Evolutionary conservation across 2,329 filamentous ascomycete genomes (phyloP).

Genomic region (Dactylellina drechsleri): DNA sequence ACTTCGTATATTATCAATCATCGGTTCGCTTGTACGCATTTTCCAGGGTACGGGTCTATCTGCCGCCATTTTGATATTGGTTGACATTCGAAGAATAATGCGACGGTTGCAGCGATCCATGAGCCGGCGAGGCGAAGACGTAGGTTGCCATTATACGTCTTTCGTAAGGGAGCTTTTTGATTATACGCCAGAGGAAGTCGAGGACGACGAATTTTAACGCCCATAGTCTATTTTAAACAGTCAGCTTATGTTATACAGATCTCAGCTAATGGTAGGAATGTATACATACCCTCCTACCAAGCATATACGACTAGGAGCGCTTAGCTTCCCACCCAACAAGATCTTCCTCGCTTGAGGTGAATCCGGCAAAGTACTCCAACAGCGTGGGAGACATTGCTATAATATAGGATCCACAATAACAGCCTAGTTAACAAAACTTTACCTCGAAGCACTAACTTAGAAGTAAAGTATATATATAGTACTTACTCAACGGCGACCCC

Average conservation of each 20-base stretch:
- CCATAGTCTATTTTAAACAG: constrained; percentile 26
- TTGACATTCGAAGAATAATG: constrained; percentile 20
- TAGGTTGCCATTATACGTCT: constrained; percentile 23
- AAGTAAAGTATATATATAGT: neutral
- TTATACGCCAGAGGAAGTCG: constrained; percentile 50
- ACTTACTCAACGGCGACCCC: constrained; percentile 34
- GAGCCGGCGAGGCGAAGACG: constrained; percentile 8
- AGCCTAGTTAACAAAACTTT: too few relatives aligned
- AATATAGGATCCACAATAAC: too few relatives aligned
- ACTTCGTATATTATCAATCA: constrained; percentile 49
- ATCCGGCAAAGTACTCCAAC: too few relatives aligned
- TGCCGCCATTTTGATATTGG: constrained; percentile 39
- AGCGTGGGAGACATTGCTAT: neutral
- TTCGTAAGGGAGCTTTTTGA: constrained; percentile 48
- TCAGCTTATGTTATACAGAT: too few relatives aligned
- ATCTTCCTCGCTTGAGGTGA: neutral
- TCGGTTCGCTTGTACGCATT: constrained; percentile 36
- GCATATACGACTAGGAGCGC: constrained; percentile 22
- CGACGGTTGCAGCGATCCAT: constrained; percentile 25
- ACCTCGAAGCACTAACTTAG: neutral
- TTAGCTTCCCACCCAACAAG: constrained; percentile 28
- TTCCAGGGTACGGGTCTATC: constrained; percentile 30
- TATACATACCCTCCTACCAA: constrained; percentile 25
- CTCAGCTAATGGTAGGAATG: too few relatives aligned
- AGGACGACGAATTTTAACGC: constrained; percentile 51